Conservation (phyloP, 768 basidiomycete species). For the Leccinum uliginosum region DNA sequence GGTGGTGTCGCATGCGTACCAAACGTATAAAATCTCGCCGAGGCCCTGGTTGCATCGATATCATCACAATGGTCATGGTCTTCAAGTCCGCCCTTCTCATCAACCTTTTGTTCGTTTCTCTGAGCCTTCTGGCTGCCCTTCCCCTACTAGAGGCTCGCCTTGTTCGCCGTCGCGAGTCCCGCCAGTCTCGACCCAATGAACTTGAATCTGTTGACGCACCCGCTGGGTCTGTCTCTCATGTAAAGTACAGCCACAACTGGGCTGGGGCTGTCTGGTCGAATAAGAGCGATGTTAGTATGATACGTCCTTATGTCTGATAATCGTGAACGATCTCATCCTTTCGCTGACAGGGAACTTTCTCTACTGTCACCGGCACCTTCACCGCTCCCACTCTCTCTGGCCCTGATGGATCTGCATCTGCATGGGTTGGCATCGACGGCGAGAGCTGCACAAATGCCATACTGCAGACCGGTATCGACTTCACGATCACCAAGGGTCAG, state of each 20-base stretch:
- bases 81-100: slow-evolving; percentile 14
- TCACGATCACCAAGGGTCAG: not conserved
- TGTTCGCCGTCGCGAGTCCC: not conserved
- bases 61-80: slow-evolving; percentile 17
- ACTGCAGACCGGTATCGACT: not conserved
- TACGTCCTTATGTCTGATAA: not conserved
- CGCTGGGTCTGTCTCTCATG: slow-evolving; percentile 1
- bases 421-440: not conserved
- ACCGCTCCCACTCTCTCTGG: not conserved
- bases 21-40: too few relatives aligned
- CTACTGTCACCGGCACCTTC: not conserved
- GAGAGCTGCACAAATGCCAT: not conserved
- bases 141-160: not conserved
- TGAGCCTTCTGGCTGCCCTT: slow-evolving; percentile 6
- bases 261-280: slow-evolving; percentile 3
- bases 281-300: too few relatives aligned
- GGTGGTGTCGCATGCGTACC: too few relatives aligned
- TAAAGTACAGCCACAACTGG: slow-evolving; percentile 18
- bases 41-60: too few relatives aligned
- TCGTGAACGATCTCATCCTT: not conserved
- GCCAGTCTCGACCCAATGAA: not conserved
- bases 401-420: not conserved
- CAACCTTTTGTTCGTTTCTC: slow-evolving; percentile 17
- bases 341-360: not conserved
- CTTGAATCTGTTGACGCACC: not conserved